Base-by-base conservation (phyloP, 768 basidiomycete genomes). In the Lactarius pseudohatsudake region DNA sequence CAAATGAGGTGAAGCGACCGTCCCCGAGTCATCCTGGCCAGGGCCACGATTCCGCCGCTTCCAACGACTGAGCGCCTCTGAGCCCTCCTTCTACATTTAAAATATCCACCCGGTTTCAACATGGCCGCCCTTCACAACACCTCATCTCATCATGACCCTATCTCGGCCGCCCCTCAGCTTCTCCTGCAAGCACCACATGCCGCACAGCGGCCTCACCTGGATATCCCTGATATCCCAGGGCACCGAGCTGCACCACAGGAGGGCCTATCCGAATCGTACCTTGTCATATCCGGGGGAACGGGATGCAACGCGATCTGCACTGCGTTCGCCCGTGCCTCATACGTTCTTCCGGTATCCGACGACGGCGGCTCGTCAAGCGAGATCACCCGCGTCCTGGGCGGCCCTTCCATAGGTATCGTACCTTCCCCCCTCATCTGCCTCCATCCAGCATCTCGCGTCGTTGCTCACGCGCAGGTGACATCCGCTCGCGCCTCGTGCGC, bases 351-450 rank as follows among this genome's bases (percentile, higher is more conserved):
- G 6, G 92, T 98, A 38, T 96, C 94, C 7, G 96, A 98, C 74
- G 94, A 98, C 75, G 96, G 96, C 1, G 96, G 96, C 54, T 94
- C 92, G 3, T 96, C 94, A 2, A 92, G 91, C 70, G 95, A 97
- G 80, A 96, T 96, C 61, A 92, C 95, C 60, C 86, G 95, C 58
- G 93, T 95, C 28, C 81, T 98, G 61, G 91, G 90, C 20, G 92
- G 92, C 3, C 91, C 92, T 26, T 93, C 92, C 40, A 85, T 95
- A 72, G 91, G 92, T 90, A 72, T 65, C 73, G 68, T 50, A 28
- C 41, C 62, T 22, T 22, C 59, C 70, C 18, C 16, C 53, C 30
- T 41, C 50, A 18, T 22, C 18, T 63, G 70, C 41, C 43, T 54
- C 61, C 56, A 28, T 26, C 32, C 50, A 2, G 65, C 68, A 55